Conservation (phyloP, 2,329 filamentous ascomycete genomes). For the Cytospora leucostoma region DNA sequence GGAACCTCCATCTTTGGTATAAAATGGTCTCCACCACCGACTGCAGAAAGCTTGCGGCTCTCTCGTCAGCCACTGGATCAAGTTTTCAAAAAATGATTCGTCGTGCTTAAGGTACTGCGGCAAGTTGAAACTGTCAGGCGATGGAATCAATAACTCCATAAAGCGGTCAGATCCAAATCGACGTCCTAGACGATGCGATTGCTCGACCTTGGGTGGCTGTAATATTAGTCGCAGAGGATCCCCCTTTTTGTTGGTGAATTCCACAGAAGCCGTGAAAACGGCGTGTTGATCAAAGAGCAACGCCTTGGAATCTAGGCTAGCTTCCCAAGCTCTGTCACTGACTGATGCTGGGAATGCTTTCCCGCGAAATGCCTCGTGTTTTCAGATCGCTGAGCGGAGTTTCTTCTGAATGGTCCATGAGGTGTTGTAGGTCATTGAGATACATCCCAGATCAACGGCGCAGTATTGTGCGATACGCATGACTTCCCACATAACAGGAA, state of each 20-base stretch:
- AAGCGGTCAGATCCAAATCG: conserved; percentile 62
- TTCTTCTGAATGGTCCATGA: conserved; percentile 46
- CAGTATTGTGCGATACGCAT: conserved; percentile 51
- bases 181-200: conserved; percentile 53
- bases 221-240: conserved; percentile 51
- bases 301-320: conserved; percentile 41
- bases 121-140: conserved; percentile 37
- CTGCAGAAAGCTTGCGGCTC: conserved; percentile 47
- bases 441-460: conserved; percentile 41
- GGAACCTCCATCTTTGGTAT: conserved; percentile 39
- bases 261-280: conserved; percentile 46
- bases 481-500: conserved; percentile 56
- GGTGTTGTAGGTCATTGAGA: conserved; percentile 41
- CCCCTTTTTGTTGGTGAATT: conserved; percentile 39
- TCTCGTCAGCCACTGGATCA: conserved; percentile 45
- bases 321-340: conserved; percentile 47
- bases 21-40: conserved; percentile 52
- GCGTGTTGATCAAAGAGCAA: conserved; percentile 36
- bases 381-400: conserved; percentile 45
- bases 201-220: conserved; percentile 50
- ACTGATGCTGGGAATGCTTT: conserved; percentile 52
- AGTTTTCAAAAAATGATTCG: conserved; percentile 35
- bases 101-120: conserved; percentile 37
- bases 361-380: conserved; percentile 43
- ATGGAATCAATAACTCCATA: conserved; percentile 56